These are phyloP conservation scores for Syzygium malaccense DNA, from an alignment of 441 rosid genomes.

Conservation along the genomic window DNA sequence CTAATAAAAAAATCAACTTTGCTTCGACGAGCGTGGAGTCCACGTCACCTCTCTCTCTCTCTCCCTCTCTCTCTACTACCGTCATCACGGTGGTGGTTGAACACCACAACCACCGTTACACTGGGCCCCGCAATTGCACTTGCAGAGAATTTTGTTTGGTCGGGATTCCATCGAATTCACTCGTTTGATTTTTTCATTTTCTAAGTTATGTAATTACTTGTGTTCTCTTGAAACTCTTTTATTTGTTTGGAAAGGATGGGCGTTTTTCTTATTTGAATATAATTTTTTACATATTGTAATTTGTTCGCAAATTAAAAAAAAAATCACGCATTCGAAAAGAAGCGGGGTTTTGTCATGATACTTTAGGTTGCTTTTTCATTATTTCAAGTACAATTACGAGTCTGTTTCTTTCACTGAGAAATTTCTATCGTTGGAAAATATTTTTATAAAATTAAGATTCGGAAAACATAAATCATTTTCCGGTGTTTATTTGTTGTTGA, in stretches of 20 bases:
- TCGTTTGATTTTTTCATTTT: neutral
- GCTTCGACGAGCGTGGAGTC: too few species aligned
- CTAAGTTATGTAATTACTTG: neutral
- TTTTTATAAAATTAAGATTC: too few species aligned
- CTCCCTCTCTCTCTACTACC: too few species aligned
- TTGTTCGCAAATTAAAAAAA: neutral
- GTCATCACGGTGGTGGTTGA: too few species aligned
- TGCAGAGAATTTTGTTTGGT: too few species aligned
- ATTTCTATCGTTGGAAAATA: neutral
- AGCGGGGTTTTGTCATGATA: neutral
- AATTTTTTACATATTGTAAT: neutral
- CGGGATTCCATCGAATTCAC: too few species aligned
- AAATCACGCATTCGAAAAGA: neutral
- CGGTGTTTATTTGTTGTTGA: fast-evolving
- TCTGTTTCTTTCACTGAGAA: neutral
- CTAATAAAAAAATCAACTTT: too few species aligned
- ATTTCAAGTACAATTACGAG: too few species aligned
- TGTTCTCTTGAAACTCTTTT: neutral
- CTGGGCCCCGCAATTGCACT: too few species aligned
- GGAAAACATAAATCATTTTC: neutral
- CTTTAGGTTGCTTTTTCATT: neutral
- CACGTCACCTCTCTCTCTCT: too few species aligned
- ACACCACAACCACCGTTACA: too few species aligned
- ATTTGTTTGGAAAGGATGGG: neutral
- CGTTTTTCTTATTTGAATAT: neutral